These are phyloP conservation scores for Solanum paucissectum DNA, from an alignment of 257 asterid genomes.

Conservation along the genomic window DNA sequence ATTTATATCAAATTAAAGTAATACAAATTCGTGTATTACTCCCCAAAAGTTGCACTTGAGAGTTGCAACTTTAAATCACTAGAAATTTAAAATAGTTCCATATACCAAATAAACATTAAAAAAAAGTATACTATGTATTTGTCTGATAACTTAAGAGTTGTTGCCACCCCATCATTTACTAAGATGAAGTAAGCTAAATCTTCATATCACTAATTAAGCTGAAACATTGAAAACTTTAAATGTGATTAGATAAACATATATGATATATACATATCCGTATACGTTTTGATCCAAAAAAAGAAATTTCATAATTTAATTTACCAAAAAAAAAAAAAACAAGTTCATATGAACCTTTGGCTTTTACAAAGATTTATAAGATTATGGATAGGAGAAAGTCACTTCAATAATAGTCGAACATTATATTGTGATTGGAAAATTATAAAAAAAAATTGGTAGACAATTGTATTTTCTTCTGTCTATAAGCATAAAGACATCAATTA, in stretches of 20 bases:
- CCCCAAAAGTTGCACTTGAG: neutral
- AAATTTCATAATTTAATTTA: neutral
- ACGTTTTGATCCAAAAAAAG: no score
- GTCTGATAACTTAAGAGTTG: neutral
- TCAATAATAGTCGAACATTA: no score
- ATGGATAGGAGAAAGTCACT: neutral
- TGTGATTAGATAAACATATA: neutral
- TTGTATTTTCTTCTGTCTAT: neutral
- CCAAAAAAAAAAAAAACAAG: no score
- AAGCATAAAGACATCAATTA: neutral
- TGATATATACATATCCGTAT: neutral
- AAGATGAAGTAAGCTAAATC: neutral
- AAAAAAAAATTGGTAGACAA: no score
- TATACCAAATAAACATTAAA: no score
- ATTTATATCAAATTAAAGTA: neutral
- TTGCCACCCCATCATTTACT: neutral
- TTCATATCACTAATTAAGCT: neutral
- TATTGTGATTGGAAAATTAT: no score
- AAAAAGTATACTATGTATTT: neutral
- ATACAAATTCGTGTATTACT: neutral
- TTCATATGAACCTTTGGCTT: neutral
- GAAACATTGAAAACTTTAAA: neutral
- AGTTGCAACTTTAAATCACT: neutral
- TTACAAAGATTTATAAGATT: neutral
- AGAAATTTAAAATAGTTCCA: neutral